Evolutionary conservation across 2,329 filamentous ascomycete genomes (phyloP).

Genomic region (Neonectria hederae): DNA sequence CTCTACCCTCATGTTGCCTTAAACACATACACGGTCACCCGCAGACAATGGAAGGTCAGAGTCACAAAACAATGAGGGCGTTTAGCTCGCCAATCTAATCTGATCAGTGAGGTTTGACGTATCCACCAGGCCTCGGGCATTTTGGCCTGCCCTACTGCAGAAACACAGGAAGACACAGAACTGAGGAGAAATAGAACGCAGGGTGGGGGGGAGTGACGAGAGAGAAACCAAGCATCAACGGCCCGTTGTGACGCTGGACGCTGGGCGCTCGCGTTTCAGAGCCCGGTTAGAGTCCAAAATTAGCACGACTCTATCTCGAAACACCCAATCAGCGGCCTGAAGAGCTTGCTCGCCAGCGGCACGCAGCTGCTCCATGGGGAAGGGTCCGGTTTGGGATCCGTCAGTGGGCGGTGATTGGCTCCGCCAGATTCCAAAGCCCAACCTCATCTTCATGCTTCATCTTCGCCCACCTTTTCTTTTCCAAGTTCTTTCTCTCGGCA

Average conservation of each 20-base stretch:
- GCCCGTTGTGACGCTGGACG: conserved; percentile 37
- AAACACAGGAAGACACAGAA: conserved; percentile 8
- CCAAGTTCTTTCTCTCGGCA: conserved; percentile 2
- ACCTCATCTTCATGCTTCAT: conserved; percentile 37
- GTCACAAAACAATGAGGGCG: conserved; percentile 29
- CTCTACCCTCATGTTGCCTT: conserved; percentile 3
- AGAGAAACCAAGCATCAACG: conserved; percentile 19
- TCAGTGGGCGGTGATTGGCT: conserved; percentile 37
- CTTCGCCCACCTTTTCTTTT: conserved; percentile 12
- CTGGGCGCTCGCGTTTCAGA: conserved; percentile 44
- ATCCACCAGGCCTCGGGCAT: conserved; percentile 31
- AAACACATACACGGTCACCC: neutral
- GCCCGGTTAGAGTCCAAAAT: conserved; percentile 44
- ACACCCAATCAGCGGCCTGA: conserved; percentile 48
- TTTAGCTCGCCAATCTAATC: conserved; percentile 42
- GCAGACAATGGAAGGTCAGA: conserved; percentile 2
- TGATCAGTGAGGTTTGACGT: conserved; percentile 16
- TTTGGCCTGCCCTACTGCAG: conserved; percentile 11
- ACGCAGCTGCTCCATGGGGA: conserved; percentile 28
- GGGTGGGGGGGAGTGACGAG: conserved; percentile 3
- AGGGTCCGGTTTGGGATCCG: conserved; percentile 40
- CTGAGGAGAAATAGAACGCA: neutral
- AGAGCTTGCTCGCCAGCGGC: conserved; percentile 43
- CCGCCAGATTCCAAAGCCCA: conserved; percentile 30
- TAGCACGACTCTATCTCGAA: conserved; percentile 45